Evolutionary conservation across 164 flowering plant species (phyloP), one percentile per base, ranked within the genome.

Genomic region (Taxillus chinensis): DNA sequence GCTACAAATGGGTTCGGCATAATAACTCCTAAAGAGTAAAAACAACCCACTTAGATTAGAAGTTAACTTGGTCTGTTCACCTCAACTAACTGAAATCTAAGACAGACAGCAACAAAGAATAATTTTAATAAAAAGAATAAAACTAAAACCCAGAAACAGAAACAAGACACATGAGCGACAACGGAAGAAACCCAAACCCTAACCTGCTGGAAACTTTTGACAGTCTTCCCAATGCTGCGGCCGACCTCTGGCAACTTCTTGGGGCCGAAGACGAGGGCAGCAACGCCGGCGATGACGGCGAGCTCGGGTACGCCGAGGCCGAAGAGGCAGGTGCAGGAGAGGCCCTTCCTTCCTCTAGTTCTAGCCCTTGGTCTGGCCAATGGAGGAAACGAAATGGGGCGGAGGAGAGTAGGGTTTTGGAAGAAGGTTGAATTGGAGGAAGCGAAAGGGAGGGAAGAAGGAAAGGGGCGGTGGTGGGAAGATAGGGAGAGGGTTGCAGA

Each of bases 201-300:
- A 51, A 87, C 96, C 98, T 92, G 89, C 60, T 89, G 98, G 66
- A 92, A 92, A 78, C 98, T 82, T 80, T 82, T 92, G 71, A 92
- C 78, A 17, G 98, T 87, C 77, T 87, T 92, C 17, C 98, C 98
- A 61, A 89, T 80, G 61, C 86, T 86, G 53, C 77, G 77, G 8
- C 98, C 98, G 11, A 92, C 79, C 67, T 85, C 95, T 0, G 98
- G 98, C 75, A 87, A 70, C 65, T 89, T 77, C 86, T 89, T 92
- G 40, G 96, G 98, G 11, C 98, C 98, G 59, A 92, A 92, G 40
- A 92, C 83, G 38, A 92, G 74, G 37, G 84, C 95, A 2, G 81
- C 95, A 17, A 92, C 98, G 8, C 98, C 98, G 7, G 88, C 96
- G 45, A 92, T 92, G 7, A 92, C 96, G 15, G 65, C 98, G 38